phyloP scores from a whole-genome alignment of 2,329 filamentous ascomycete genomes.

The Acrodontium crateriforme region DNA sequence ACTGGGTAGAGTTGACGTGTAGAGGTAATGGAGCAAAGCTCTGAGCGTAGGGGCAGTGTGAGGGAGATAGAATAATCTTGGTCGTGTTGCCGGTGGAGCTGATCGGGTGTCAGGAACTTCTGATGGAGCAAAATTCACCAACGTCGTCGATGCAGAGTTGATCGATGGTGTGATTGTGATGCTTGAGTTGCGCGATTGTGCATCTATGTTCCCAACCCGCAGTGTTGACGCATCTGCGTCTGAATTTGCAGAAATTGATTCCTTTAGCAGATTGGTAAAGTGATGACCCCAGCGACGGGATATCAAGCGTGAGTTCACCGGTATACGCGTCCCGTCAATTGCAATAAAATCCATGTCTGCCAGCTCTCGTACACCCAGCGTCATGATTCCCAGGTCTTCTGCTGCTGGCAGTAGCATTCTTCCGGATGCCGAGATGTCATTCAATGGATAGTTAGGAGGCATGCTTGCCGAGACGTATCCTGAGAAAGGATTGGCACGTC shows the following conservation, averaged over 20 bases:
- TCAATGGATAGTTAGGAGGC: constrained; percentile 25
- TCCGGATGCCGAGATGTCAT: constrained; percentile 52
- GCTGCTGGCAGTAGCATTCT: constrained; percentile 63
- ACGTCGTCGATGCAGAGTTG: constrained; percentile 31
- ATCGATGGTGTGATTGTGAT: constrained; percentile 69
- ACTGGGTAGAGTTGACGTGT: constrained; percentile 76
- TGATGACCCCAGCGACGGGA: constrained; percentile 87
- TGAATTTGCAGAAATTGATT: constrained; percentile 56
- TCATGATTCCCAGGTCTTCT: constrained; percentile 72
- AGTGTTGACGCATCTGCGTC: constrained; percentile 63
- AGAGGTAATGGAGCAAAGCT: constrained; percentile 81
- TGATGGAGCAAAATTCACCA: constrained; percentile 30
- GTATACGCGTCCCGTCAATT: constrained; percentile 78
- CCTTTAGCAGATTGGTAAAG: constrained; percentile 80
- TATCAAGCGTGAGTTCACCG: constrained; percentile 82
- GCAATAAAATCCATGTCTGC: constrained; percentile 95
- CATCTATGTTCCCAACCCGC: constrained; percentile 39
- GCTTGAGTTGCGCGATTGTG: constrained; percentile 60
- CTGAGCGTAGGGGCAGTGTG: constrained; percentile 84
- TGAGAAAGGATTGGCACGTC: constrained; percentile 62
- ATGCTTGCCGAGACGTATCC: constrained; percentile 75
- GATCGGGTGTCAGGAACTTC: constrained; percentile 39
- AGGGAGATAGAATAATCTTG: constrained; percentile 79
- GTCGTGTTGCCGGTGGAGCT: constrained; percentile 49
- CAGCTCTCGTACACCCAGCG: constrained; percentile 67